phyloP scores from a whole-genome alignment of 306 rosid species.

The Sesbania bispinosa region DNA sequence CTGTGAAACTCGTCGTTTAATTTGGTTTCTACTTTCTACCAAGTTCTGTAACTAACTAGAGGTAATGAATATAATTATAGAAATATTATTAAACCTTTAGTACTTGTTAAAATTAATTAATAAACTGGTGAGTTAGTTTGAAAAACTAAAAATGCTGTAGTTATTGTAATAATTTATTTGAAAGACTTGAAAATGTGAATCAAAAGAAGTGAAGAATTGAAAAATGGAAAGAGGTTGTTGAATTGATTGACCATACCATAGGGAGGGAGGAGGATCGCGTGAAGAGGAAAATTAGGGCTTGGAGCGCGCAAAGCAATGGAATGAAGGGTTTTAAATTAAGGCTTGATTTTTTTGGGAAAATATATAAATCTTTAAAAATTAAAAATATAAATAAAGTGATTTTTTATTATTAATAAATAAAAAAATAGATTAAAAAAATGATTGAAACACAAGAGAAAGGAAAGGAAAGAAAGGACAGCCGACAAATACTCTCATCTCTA shows the following conservation, averaged over 20 bases:
- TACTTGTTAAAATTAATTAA: neutral
- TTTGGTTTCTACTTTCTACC: neutral
- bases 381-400: no score
- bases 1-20: neutral
- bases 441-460: no score
- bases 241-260: neutral
- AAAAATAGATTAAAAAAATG: no score
- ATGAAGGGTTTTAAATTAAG: no score
- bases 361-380: no score
- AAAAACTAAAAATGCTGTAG: neutral
- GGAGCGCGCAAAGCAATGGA: conserved; percentile 16
- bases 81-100: neutral
- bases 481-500: no score
- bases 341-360: no score
- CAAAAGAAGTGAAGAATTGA: neutral
- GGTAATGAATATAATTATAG: neutral
- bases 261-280: neutral
- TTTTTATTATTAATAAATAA: no score
- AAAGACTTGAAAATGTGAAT: neutral
- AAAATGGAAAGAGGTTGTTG: neutral
- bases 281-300: neutral
- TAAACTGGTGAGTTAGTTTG: neutral
- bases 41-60: neutral
- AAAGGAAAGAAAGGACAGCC: no score
- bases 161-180: neutral